Evolutionary conservation across 2,329 filamentous ascomycete genomes (phyloP), one percentile per base, ranked within the genome.

Genomic region (Aschersonia sp.): DNA sequence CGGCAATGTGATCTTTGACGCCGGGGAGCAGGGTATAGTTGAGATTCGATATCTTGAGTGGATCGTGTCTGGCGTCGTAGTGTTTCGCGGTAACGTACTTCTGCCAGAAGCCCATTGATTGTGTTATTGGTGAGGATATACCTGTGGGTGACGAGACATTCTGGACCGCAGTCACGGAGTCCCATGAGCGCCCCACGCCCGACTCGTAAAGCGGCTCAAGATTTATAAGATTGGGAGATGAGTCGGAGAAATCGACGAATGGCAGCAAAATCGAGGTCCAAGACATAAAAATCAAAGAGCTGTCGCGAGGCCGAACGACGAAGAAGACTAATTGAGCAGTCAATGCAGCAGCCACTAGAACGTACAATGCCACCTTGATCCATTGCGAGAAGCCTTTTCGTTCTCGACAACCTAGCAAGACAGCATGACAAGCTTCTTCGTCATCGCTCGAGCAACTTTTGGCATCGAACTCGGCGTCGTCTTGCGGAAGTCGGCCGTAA

Each of bases 11-110:
- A 5, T 51, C 52, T 1, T 53, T 53, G 2, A 66, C 54, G 1
- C 49, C 51, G 5, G 60, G 44, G 1, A 65, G 51, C 0, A 69
- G 45, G 0, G 57, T 56, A 7, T 65, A 55, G 3, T 65, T 50
- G 3, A 65, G 54, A 38, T 71, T 71, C 0, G 64, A 61, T n/a
- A 69, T 59, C 44, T 63, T 67, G 41, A 70, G 43, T 0, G 68
- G 68, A 32, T 71, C 68, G 4, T 55, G 48, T 1, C 53, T 53
- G 4, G 67, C 58, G 29, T 52, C 60, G 45, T 71, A 71, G 42
- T 52, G 48, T 9, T 49, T 38, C 1, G 54, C 45, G 1, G 49
- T 43, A 29, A 43, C 30, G 5, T 55, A 57, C 60, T 59, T 64
- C 30, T 66, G 61, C 40, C 61, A 56, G 10, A 55, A 56, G n/a